Base-by-base conservation (phyloP, 1,139 yeast species). In the Blastobotrys petasosporus region DNA sequence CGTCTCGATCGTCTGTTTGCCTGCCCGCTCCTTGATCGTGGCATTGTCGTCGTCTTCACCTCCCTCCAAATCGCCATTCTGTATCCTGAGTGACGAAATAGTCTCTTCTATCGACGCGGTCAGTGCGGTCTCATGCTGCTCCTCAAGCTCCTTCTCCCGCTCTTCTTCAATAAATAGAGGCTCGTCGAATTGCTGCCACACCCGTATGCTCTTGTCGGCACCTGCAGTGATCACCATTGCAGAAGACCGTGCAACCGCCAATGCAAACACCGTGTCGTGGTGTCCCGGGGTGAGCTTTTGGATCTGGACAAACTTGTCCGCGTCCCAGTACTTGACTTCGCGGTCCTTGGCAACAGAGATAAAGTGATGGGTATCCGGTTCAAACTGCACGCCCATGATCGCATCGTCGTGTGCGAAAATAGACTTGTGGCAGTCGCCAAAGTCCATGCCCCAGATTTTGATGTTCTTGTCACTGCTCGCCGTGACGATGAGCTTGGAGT, bases 361-460 rank as follows among this genome's bases (percentile, higher is more conserved):
- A 64, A 94, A 88, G 64, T 90, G 80, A 63, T 90, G 96, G 10
- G 85, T 75, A 13, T 80, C 82, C 1, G 95, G 94, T 51, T 88
- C 76, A 60, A 92, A 92, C 51, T 71, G 77, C 32, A 90, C 96
- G 55, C 77, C 76, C 95, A 92, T 86, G 50, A 92, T 85, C 4
- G 95, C 82, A 64, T 92, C 99, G 61, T 88, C 95, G 62, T 92
- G 99, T 1, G 95, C 99, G 65, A 94, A 92, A 31, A 92, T 79
- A 2, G 97, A 90, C 64, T 83, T 84, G 66, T 92, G 98, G 71
- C 98, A 92, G 66, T 92, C 99, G 66, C 99, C 99, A 64, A 92
- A 92, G 65, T 92, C 98, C 51, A 94, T 71, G 42, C 99, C 99
- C 99, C 99, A 92, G 49, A 92, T 84, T 65, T 94, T 88, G 61